phyloP scores from a whole-genome alignment of 2,329 filamentous ascomycete genomes.

The Botrytis paeoniae region DNA sequence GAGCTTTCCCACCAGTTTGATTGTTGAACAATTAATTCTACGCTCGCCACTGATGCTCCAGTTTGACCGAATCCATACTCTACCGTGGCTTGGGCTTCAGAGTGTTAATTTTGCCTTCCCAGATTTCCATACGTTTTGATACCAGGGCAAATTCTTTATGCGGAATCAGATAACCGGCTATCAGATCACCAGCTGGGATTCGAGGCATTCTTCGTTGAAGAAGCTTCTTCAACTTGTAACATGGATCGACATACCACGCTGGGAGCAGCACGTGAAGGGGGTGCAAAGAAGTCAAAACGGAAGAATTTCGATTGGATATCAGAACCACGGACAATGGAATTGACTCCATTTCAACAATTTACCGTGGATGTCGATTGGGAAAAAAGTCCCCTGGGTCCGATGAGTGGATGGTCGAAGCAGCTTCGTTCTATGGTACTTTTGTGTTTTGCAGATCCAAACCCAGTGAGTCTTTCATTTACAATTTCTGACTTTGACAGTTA shows the following conservation, averaged over 20 bases:
- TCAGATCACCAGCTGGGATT: not conserved
- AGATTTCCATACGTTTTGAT: not conserved
- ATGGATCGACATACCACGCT: not conserved
- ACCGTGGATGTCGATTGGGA: constrained; percentile 61
- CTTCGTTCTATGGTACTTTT: constrained; percentile 74
- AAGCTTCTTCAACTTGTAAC: not conserved
- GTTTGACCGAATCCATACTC: not conserved
- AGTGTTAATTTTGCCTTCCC: not conserved
- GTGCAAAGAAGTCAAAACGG: not conserved
- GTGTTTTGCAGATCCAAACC: constrained; percentile 73
- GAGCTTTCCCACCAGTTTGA: not conserved
- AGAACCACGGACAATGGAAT: constrained; percentile 19
- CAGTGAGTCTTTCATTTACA: constrained; percentile 34
- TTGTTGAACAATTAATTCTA: not conserved
- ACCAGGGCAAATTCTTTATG: not conserved
- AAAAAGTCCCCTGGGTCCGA: constrained; percentile 68
- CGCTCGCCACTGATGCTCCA: not conserved
- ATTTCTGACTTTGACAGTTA: not conserved
- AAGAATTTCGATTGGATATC: constrained; percentile 31
- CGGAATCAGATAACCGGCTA: not conserved
- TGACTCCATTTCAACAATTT: constrained; percentile 32
- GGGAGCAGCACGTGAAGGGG: not conserved
- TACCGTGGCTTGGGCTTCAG: not conserved
- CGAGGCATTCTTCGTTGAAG: not conserved
- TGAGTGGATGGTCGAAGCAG: constrained; percentile 63